Percentiles rank a stretch among this genome's conserved stretches.
phyloP scores from a whole-genome alignment of 2,329 filamentous ascomycete species.

The Ophiostoma pallidulum region DNA sequence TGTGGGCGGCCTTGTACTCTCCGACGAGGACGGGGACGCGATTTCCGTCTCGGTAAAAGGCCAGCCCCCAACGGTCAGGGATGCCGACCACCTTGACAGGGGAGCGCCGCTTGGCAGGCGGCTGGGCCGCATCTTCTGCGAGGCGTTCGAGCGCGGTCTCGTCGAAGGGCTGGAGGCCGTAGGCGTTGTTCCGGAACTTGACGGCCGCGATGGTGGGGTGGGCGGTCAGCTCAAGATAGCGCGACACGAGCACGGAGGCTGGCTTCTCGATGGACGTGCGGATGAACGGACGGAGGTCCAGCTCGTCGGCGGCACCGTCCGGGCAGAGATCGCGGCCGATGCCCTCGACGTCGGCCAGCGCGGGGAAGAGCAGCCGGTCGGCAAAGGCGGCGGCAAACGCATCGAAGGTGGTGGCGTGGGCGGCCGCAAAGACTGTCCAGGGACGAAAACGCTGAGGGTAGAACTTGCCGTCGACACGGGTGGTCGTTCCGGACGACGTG shows the following conservation, averaged over 20 bases:
- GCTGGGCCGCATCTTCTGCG: neutral
- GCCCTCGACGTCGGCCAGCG: neutral
- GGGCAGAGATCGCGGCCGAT: constrained; percentile 4
- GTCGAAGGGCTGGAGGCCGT: neutral
- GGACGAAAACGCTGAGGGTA: constrained; percentile 3
- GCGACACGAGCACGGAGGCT: neutral
- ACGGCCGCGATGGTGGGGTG: too few species aligned
- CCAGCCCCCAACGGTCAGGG: constrained; percentile 9
- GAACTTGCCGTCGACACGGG: neutral
- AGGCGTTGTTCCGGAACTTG: constrained; percentile 5
- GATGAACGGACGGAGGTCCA: constrained; percentile 8
- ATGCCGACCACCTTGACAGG: neutral
- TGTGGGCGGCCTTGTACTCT: constrained; percentile 10
- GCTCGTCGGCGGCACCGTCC: constrained; percentile 3
- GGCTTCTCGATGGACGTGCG: constrained; percentile 8
- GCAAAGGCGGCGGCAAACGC: neutral
- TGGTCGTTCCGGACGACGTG: neutral
- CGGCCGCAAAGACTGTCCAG: neutral
- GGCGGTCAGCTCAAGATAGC: neutral
- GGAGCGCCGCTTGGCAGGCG: neutral
- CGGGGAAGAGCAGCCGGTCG: neutral
- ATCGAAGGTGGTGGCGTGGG: neutral
- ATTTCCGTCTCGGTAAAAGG: neutral
- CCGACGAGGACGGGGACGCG: neutral
- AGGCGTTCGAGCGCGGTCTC: too few species aligned